Base-by-base conservation (phyloP, 2,329 filamentous ascomycete species). In the Penicillium sp. region DNA sequence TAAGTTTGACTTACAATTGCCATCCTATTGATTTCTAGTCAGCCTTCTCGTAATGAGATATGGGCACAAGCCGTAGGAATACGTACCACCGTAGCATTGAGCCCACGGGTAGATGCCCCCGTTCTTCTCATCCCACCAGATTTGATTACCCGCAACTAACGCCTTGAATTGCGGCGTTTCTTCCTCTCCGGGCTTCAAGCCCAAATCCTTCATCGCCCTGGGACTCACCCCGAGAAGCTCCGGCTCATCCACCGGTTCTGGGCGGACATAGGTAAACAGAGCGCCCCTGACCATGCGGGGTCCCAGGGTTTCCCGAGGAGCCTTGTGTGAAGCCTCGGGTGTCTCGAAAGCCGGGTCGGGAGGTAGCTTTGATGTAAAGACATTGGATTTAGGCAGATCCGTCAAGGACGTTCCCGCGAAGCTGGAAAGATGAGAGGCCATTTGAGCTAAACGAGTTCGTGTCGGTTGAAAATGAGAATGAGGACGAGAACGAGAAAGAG, bases 71-170 rank as follows among this genome's bases (percentile, higher is more conserved):
- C 10, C 23, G 15, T 6, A 20, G 27, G 28, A 29, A 40, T 6
- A 60, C 63, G 57, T 58, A 49, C 92, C 92, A 49, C 93, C 93
- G 68, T 98, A 98, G 73, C 93, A 97, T 72, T 98, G 93, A 28
- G 93, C 91, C 93, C 93, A 98, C 0, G 93, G 92, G 67, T 98
- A 98, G 38, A 93, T 83, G n/a, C 87, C 86, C 18, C 87, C 86
- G 50, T 82, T 74, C 23, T 83, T 79, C 50, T 86, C 81, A 56
- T 89, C 81, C 43, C 90, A 92, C 48, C 87, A 81, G 12, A 96
- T 79, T 64, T 83, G 84, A 66, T 93, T 95, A 2, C 93, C 93
- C 0, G 88, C 83, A 6, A 95, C 87, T 0, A 89, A 78, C 52
- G 87, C 78, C 54, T 81, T 80, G 67, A 97, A 96, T 9, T 88